Percentiles rank a stretch among this genome's conserved stretches.
Conservation (phyloP, 176 grass and related monocot genomes). For the Zea mays region Zm-B73-REFERENCE-NAM-5.0 NC_050099.1:5462001-5462500, state of each 20-base stretch:
- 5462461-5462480: conserved; percentile 99
- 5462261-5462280: no score
- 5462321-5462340: not conserved
- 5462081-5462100: not conserved
- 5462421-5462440: conserved; percentile 68
- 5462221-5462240: not conserved
- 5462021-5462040: not conserved
- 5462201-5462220: not conserved
- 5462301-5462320: no score
- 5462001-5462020: not conserved
- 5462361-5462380: conserved; percentile 61
- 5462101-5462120: not conserved
- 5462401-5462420: conserved; percentile 68
- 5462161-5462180: not conserved
- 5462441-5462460: conserved; percentile 93
- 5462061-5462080: not conserved
- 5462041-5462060: not conserved
- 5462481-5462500: conserved; percentile 63
- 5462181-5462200: not conserved
- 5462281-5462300: not conserved
- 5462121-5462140: not conserved
- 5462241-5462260: not conserved
- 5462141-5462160: not conserved
- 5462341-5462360: not conserved
- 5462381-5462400: conserved; percentile 79